phyloP scores from a whole-genome alignment of 2,329 filamentous ascomycete species.

The Fusarium devonianum region DNA sequence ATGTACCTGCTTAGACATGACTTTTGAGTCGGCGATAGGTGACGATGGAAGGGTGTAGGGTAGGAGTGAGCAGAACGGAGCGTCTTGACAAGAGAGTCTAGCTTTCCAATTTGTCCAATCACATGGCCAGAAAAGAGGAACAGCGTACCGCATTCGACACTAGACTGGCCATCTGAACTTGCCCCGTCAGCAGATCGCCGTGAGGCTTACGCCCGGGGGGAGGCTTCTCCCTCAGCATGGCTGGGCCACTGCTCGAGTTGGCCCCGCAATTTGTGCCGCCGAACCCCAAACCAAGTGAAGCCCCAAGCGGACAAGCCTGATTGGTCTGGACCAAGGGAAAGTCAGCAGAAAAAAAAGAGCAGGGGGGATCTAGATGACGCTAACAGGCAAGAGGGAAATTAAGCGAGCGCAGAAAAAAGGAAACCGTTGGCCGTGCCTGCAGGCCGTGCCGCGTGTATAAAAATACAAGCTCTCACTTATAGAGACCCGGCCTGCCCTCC shows the following conservation, averaged over 20 bases:
- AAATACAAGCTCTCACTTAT: conserved; percentile 55
- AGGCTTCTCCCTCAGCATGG: conserved; percentile 12
- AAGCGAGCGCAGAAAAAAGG: conserved; percentile 46
- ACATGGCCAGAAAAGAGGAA: not conserved
- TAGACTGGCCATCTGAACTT: not conserved
- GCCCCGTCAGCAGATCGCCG: conserved; percentile 22
- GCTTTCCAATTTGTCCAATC: not conserved
- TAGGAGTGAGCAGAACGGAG: not conserved
- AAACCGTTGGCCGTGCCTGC: conserved; percentile 46
- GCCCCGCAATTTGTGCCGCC: conserved; percentile 10
- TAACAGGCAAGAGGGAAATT: conserved; percentile 49
- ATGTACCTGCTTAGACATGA: no score
- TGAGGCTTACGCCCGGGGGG: conserved; percentile 27
- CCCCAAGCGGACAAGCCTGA: conserved; percentile 29
- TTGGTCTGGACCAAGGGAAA: conserved; percentile 31
- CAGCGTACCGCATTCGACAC: no score
- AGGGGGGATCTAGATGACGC: conserved; percentile 42
- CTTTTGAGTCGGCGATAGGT: no score
- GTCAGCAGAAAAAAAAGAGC: conserved; percentile 26
- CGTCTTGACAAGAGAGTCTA: not conserved
- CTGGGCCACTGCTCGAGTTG: conserved; percentile 27
- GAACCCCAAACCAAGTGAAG: conserved; percentile 16
- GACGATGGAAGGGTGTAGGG: no score
- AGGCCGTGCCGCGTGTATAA: conserved; percentile 52
- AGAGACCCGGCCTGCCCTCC: conserved; percentile 55